Base-by-base conservation (phyloP, 2,329 filamentous ascomycete genomes). In the Neopestalotiopsis clavispora region DNA sequence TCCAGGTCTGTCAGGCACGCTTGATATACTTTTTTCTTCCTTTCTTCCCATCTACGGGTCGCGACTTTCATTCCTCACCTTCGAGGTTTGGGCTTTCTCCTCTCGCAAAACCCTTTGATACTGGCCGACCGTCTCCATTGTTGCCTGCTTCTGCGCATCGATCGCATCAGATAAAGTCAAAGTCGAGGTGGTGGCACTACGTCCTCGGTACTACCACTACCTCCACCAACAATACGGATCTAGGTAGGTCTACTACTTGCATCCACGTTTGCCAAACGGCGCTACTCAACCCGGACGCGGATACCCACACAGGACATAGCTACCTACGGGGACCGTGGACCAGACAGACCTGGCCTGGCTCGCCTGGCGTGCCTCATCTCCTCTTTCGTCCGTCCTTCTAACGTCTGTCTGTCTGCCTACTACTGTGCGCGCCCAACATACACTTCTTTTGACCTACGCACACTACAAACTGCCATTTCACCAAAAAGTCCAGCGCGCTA, bases 181-280 rank as follows among this genome's bases (percentile, higher is more conserved):
- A 52, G 45, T 52, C 45, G 45, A 52, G 14, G 45, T 52, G 17
- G 45, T 52, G 45, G 17, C 45, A 52, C 45, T 52, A 52, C 45
- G 14, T 20, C 17, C 17, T 9, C n/a, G n/a, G 9, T 9, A 17
- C 17, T 17, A 52, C 45, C n/a, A 52, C 45, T 17, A 9, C 17
- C 45, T 9, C 17, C 45, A 52, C n/a, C 45, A 20, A n/a, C 45
- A 17, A 52, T 20, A 9, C 59, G 59, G 59, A 38, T 38, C 34
- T 38, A 38, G 34, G 34, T 38, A 38, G 34, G 34, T 38, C 10
- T 6, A 38, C 34, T 38, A 38, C 34, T 38, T 38, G 34, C 34
- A 38, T 32, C 59, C 59, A 62, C 59, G 59, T 20, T 40, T 62
- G 59, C 59, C 32, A 62, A 13, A 62, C 59, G 28, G 34, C 59